Evolutionary conservation across 1,284 basidiomycete genomes (phyloP).

Genomic region (Neotropicomus parvogracilis): DNA sequence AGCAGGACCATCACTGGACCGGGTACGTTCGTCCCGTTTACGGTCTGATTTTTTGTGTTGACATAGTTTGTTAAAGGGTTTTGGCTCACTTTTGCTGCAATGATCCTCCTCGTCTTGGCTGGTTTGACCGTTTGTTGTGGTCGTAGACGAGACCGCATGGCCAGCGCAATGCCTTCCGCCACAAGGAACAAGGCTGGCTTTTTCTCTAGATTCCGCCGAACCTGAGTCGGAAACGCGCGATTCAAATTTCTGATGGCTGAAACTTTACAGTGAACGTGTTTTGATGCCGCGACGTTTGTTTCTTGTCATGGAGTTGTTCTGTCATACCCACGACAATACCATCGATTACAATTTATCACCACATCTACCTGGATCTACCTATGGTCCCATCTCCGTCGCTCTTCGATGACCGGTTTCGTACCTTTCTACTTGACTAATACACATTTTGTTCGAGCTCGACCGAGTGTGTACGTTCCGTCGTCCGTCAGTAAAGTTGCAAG

Average conservation of each 20-base stretch:
- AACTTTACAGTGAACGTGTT: neutral
- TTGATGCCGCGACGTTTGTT: neutral
- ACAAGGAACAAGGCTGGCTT: slow-evolving; percentile 23
- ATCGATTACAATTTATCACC: slow-evolving; percentile 9
- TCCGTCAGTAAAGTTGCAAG: no score
- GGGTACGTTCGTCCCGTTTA: slow-evolving; percentile 40
- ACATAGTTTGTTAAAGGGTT: slow-evolving; percentile 44
- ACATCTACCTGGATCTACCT: slow-evolving; percentile 9
- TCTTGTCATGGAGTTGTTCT: neutral
- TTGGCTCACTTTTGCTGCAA: slow-evolving; percentile 69
- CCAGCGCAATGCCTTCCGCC: slow-evolving; percentile 35
- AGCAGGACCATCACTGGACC: slow-evolving; percentile 50
- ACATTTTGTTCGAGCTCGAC: neutral
- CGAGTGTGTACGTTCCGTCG: no score
- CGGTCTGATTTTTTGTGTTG: neutral
- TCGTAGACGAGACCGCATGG: slow-evolving; percentile 49
- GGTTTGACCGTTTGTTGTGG: slow-evolving; percentile 70
- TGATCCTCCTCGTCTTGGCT: slow-evolving; percentile 60
- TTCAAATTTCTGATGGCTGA: neutral
- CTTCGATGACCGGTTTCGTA: neutral
- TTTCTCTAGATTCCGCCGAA: slow-evolving; percentile 27
- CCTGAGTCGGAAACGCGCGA: neutral
- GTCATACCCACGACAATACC: slow-evolving; percentile 7
- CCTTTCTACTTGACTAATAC: slow-evolving; percentile 4
- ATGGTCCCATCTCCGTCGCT: slow-evolving; percentile 3